phyloP scores from a whole-genome alignment of 148 eudicot genomes.

The Dysphania ambrosioides region DNA sequence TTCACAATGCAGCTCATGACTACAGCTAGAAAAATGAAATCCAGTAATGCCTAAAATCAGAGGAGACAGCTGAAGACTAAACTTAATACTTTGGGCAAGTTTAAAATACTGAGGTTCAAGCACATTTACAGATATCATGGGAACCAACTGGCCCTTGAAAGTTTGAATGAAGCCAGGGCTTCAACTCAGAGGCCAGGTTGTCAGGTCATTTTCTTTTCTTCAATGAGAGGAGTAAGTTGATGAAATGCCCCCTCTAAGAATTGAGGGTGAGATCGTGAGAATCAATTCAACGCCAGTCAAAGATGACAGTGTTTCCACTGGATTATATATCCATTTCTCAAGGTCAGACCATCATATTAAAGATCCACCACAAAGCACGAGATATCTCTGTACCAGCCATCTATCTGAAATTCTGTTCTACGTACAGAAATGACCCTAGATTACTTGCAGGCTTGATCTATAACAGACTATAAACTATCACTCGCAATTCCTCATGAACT shows the following conservation, averaged over 20 bases:
- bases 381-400: background rate
- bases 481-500: background rate
- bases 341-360: background rate
- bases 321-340: background rate
- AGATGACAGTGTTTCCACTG: background rate
- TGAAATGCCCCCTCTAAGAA: no score
- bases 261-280: background rate
- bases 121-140: background rate
- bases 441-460: background rate
- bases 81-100: background rate
- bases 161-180: background rate
- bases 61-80: background rate
- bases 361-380: background rate
- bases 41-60: no score
- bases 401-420: background rate
- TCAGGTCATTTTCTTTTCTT: no score
- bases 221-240: no score
- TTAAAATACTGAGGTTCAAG: background rate
- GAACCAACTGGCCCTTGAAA: background rate
- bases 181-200: background rate
- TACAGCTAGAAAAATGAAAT: no score
- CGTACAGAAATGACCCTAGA: background rate
- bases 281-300: background rate
- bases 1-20: no score
- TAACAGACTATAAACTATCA: background rate